Base-by-base conservation (phyloP, 768 basidiomycete species). In the Boletellus ananas region DNA sequence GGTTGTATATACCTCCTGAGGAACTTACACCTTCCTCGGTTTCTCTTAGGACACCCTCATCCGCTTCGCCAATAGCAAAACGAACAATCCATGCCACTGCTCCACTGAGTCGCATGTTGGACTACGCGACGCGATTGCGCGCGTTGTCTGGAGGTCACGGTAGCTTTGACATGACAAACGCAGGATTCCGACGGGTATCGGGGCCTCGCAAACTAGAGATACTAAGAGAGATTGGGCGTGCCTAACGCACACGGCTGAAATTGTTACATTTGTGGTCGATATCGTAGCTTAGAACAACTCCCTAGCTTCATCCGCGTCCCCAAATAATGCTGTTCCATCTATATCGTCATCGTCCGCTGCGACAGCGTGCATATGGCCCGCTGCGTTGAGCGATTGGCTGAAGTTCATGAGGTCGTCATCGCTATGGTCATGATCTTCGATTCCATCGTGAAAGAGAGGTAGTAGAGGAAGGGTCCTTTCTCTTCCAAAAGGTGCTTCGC, bases 91-190 rank as follows among this genome's bases (percentile, higher is more conserved):
- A 80, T 51, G 90, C 84, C 10, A 55, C 83, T 27, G 88, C 85
- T 17, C 91, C 91, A 3, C 75, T 94, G n/a, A 87, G 83, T 59
- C 79, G 76, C 58, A 85, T 91, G 79, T 72, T 93, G 17, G 85
- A 92, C 65, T 94, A 88, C 58, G 84, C 87, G 9, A 84, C 75
- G 40, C 77, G 89, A 14, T 66, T 94, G 44, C 84, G 91, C 16
- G 85, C 91, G 1, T 66, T 93, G 34, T 86, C 88, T 2, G 91
- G 87, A 41, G 91, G 91, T 4, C 82, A 90, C 62, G 91, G 90
- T 12, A 62, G 74, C 16, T 92, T 93, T 58, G 89, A 93, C 61
- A 87, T 88, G 83, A 70, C 71, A 27, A 79, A 78, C 42, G 86
- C 82, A n/a, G 90, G 90, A 14, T 94, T 92, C 70, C 79, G 74